Percentiles rank a stretch among this genome's conserved stretches.
phyloP scores from a whole-genome alignment of 176 grass and related monocot genomes.

The Lolium perenne region DNA sequence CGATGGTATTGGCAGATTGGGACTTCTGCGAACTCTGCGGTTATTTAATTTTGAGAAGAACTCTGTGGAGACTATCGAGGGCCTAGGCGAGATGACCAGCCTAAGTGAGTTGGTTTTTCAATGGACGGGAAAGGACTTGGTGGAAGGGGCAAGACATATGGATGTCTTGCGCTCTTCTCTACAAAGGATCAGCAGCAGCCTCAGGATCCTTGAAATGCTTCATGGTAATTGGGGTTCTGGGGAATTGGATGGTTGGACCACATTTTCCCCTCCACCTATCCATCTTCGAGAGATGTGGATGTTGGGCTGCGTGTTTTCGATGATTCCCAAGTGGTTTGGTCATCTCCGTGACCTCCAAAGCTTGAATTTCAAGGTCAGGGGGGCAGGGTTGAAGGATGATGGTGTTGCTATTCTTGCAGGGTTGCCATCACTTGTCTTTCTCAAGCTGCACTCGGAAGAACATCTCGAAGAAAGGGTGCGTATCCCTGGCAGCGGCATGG shows the following conservation, averaged over 20 bases:
- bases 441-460: rapidly evolving
- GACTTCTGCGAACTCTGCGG: neutral
- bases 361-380: neutral
- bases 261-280: neutral
- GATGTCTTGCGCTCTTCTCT: neutral
- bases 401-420: slow-evolving; percentile 11
- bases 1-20: neutral
- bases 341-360: neutral
- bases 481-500: neutral
- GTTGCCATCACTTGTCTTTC: neutral
- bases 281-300: neutral
- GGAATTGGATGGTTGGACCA: neutral
- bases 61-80: too few relatives aligned
- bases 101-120: too few relatives aligned
- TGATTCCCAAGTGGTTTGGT: neutral
- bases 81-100: too few relatives aligned
- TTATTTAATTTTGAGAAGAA: too few relatives aligned
- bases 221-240: too few relatives aligned
- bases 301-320: neutral
- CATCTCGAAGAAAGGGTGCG: neutral
- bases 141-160: too few relatives aligned
- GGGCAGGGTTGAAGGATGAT: neutral
- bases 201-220: too few relatives aligned
- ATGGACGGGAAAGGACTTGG: too few relatives aligned
- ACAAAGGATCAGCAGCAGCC: neutral